A percentile compares a stretch with the other conserved stretches of the same genome.
These are phyloP conservation scores for Plasmodium vivax DNA, from an alignment of 169 alveolate species.

Conservation along the genomic window DNA sequence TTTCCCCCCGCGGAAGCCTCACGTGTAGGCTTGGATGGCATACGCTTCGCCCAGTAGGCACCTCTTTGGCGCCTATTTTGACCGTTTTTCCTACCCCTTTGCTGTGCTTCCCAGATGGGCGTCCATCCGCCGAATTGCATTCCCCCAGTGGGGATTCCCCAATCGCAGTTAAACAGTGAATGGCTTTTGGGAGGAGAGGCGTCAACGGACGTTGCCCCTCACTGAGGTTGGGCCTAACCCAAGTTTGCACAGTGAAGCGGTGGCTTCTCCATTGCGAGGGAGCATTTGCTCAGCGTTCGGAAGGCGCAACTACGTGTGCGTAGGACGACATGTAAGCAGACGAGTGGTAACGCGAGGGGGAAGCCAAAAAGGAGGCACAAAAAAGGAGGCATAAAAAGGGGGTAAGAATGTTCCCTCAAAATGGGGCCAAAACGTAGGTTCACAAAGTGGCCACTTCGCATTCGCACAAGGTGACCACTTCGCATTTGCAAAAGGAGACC, in stretches of 20 bases:
- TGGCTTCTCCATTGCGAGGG: neutral
- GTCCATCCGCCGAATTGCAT: neutral
- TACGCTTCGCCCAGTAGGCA: neutral
- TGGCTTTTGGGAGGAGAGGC: neutral
- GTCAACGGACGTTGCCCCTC: neutral
- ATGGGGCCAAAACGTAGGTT: neutral
- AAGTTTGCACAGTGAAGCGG: neutral
- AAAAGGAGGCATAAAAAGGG: neutral
- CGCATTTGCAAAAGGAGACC: too few relatives aligned
- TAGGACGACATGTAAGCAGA: neutral
- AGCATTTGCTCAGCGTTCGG: neutral
- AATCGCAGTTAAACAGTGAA: neutral
- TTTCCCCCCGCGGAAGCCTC: neutral
- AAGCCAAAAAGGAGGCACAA: too few relatives aligned
- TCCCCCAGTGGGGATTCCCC: neutral
- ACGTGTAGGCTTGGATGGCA: neutral
- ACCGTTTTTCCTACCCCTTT: neutral
- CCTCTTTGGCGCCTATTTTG: neutral
- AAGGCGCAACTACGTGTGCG: neutral
- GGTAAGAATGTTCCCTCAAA: neutral
- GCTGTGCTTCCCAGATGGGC: neutral
- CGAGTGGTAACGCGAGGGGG: neutral
- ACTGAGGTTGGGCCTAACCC: neutral
- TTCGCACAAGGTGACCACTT: too few relatives aligned
- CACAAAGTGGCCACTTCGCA: too few relatives aligned